Conservation (phyloP, 2,329 filamentous ascomycete species). For the Xylariaceae sp. region DNA sequence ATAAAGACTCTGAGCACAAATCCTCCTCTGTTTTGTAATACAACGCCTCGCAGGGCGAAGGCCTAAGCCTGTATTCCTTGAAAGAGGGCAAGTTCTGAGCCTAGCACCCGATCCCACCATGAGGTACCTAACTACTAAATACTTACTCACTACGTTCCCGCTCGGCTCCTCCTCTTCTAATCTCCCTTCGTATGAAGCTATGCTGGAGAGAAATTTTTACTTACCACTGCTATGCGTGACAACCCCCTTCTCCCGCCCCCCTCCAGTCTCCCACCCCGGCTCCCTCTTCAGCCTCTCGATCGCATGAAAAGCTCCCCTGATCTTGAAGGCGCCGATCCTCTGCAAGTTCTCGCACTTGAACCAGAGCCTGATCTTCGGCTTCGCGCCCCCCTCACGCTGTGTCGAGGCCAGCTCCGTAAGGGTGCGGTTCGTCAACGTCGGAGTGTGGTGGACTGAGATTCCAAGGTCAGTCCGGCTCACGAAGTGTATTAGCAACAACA, state of each 20-base stretch:
- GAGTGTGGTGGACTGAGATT: conserved; percentile 72
- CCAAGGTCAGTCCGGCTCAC: too few species aligned
- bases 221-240: conserved; percentile 86
- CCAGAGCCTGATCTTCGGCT: conserved; percentile 67
- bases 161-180: background rate
- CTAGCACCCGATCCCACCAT: too few species aligned
- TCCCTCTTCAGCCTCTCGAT: conserved; percentile 63
- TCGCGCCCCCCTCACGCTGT: conserved; percentile 41
- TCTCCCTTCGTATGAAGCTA: conserved; percentile 4
- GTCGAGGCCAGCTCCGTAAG: conserved; percentile 71
- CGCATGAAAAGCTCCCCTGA: conserved; percentile 84
- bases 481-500: too few species aligned
- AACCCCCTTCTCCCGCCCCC: conserved; percentile 63
- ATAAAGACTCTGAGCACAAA: too few species aligned
- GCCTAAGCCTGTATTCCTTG: too few species aligned
- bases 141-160: too few species aligned
- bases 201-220: conserved; percentile 11
- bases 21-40: too few species aligned
- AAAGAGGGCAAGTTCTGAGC: too few species aligned
- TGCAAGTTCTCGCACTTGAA: conserved; percentile 98
- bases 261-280: conserved; percentile 56
- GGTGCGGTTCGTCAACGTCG: conserved; percentile 74
- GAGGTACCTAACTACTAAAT: conserved; percentile 1
- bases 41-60: too few species aligned
- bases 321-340: conserved; percentile 88